A percentile compares a stretch with the other conserved stretches of the same genome.
phyloP scores from a whole-genome alignment of 2,329 filamentous ascomycete species.

The Chaetomium globosum region DNA sequence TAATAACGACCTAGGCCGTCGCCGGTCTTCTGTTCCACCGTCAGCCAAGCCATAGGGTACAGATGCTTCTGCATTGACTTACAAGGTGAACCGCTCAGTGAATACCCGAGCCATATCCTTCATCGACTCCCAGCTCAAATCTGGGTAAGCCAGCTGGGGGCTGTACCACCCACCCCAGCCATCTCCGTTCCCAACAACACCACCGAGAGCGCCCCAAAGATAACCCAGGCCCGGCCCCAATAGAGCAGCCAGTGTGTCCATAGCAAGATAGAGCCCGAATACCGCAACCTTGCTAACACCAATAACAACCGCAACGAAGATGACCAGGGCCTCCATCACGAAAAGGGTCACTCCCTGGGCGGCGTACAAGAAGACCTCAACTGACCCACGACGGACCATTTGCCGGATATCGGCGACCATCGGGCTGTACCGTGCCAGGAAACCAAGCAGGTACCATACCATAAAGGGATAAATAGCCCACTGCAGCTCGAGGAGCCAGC shows the following conservation, averaged over 20 bases:
- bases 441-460: slow-evolving; percentile 2
- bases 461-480: slow-evolving; percentile 1
- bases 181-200: background rate
- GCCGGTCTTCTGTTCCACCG: background rate
- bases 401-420: background rate
- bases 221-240: background rate
- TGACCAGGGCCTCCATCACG: slow-evolving; percentile 14
- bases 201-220: background rate
- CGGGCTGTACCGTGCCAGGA: background rate
- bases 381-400: background rate
- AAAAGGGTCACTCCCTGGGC: slow-evolving; percentile 8
- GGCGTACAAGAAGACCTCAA: background rate
- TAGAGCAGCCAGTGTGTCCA: background rate
- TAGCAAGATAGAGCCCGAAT: background rate
- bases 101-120: background rate
- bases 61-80: background rate
- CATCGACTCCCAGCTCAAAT: slow-evolving; percentile 12
- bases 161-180: background rate
- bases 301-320: background rate
- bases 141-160: background rate
- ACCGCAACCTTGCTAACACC: background rate
- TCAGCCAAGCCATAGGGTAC: background rate
- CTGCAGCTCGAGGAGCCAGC: background rate
- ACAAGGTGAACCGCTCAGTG: background rate
- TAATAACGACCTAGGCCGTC: background rate